Evolutionary conservation across 140 eudicot genomes (phyloP), one percentile per base, ranked within the genome.

Genomic region (Oenanthe javanica): DNA sequence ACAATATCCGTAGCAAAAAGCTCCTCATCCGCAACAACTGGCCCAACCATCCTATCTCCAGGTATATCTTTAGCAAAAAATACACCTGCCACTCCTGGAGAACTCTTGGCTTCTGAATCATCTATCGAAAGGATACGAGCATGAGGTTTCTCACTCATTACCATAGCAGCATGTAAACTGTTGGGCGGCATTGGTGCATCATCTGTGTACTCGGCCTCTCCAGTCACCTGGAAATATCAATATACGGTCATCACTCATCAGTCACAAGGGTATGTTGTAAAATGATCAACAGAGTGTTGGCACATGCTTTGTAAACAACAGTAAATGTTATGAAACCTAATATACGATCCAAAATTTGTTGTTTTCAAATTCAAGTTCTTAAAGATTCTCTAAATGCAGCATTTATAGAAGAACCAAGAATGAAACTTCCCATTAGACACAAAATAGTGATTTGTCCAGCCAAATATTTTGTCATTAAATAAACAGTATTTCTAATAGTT

Each of bases 131-230:
- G 82, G 59, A 96, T 84, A 74, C 93, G 97, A 77, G 99, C 99
- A 84, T 96, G 99, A 71, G 99, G 97, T 84, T 93, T 96, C 75
- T 83, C 85, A 73, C 99, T 96, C 82, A 92, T 80, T 64, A 96
- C 76, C 78, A 91, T 70, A 72, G 98, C 97, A 84, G 97, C 99
- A 85, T 96, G 97, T 85, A 96, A 85, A 72, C 96, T 84, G 63
- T 88, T 90, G 19, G 96, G 93, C 49, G 98, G 93, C 97, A 91
- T 87, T 25, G 93, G 91, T 18, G 90, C 81, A 84, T 96, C 99
- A 96, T 96, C 98, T 1, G 97, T 90, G 59, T 96, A 96, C 87
- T 96, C 98, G 19, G 98, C 99, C 87, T 96, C 99, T 23, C 99
- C 99, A 2, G 97, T 89, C 54, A 96, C 99, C 93, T 96, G 86